Evolutionary conservation across 2,329 filamentous ascomycete species (phyloP).

Genomic region (Rhexocercosporidium sp.): DNA sequence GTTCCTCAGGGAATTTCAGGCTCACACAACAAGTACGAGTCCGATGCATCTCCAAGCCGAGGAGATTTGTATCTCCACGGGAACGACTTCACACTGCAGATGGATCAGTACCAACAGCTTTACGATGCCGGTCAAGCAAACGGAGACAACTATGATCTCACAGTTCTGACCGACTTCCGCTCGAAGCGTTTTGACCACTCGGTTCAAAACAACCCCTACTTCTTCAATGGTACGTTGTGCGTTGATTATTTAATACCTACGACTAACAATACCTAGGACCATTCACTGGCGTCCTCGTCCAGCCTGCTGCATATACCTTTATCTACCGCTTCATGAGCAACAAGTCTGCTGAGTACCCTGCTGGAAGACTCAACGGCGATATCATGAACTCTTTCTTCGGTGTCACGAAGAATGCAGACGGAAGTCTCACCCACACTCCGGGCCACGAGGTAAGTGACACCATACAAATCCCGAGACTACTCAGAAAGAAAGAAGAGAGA

Average conservation of each 20-base stretch:
- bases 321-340: constrained; percentile 36
- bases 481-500: constrained; percentile 16
- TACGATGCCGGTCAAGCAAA: constrained; percentile 49
- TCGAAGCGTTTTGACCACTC: constrained; percentile 50
- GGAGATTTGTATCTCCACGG: constrained; percentile 53
- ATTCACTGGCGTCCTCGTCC: constrained; percentile 31
- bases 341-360: constrained; percentile 33
- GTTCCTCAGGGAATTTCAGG: constrained; percentile 54
- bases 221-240: constrained; percentile 53
- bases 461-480: constrained; percentile 33
- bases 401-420: constrained; percentile 5
- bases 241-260: background rate
- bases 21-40: constrained; percentile 60
- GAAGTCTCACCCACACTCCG: background rate
- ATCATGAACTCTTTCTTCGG: constrained; percentile 41
- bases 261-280: constrained; percentile 7
- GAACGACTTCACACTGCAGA: constrained; percentile 1
- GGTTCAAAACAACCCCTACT: constrained; percentile 56
- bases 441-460: background rate
- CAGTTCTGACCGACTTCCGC: constrained; percentile 43
- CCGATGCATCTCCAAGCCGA: constrained; percentile 57
- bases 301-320: constrained; percentile 32
- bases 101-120: constrained; percentile 53
- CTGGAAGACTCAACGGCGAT: constrained; percentile 45
- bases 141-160: constrained; percentile 42